Evolutionary conservation across 441 rosid genomes (phyloP).

Genomic region (Arabidopsis lyrata): DNA sequence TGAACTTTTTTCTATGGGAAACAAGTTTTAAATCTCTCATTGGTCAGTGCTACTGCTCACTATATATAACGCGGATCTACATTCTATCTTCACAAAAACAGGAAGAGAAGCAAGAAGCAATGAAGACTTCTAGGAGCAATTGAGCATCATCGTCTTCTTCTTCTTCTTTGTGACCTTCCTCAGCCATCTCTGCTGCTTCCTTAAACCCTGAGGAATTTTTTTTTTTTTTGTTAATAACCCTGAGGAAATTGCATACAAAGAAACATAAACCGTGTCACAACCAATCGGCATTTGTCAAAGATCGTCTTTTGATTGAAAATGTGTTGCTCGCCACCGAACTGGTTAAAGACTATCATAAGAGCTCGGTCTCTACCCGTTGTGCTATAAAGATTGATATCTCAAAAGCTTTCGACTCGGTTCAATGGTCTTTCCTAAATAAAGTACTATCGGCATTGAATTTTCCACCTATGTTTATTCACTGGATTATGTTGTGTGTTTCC

Average conservation of each 20-base stretch:
- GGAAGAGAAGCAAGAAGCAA: conserved; percentile 10
- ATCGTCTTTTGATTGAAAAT: too few relatives aligned
- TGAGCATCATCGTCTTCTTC: conserved; percentile 13
- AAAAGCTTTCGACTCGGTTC: too few relatives aligned
- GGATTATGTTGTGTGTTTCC: too few relatives aligned
- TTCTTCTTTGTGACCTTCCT: conserved; percentile 15
- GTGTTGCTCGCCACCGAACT: too few relatives aligned
- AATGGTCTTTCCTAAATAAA: too few relatives aligned
- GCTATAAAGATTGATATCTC: too few relatives aligned
- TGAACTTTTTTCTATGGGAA: conserved; percentile 10
- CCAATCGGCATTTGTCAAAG: too few relatives aligned
- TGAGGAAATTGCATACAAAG: conserved; percentile 31
- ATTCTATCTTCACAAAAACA: not conserved
- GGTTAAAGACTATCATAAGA: too few relatives aligned
- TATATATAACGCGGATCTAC: not conserved
- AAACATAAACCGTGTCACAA: conserved; percentile 7
- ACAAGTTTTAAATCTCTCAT: conserved; percentile 1
- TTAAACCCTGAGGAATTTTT: conserved; percentile 12
- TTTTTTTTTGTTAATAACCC: too few relatives aligned
- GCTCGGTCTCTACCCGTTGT: too few relatives aligned
- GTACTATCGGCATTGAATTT: too few relatives aligned
- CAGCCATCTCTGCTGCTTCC: conserved; percentile 4
- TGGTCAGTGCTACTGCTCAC: not conserved
- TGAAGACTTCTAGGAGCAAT: conserved; percentile 16
- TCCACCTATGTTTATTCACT: too few relatives aligned